Evolutionary conservation across 1,284 basidiomycete genomes (phyloP).

Genomic region (Cryptococcus jaspeensis): DNA sequence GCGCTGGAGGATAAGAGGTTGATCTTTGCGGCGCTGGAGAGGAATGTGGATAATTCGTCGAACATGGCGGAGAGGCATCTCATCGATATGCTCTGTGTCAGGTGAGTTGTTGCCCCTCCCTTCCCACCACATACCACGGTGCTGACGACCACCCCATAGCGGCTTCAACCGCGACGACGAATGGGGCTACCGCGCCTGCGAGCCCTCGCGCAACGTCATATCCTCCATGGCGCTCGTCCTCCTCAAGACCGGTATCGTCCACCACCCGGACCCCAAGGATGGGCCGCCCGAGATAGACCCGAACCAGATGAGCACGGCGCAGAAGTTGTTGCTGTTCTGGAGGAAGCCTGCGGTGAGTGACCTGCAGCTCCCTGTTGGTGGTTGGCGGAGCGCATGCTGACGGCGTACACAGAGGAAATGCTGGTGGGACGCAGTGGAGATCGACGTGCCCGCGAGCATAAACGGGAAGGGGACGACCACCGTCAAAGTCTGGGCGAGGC

Average conservation of each 20-base stretch:
- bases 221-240: slow-evolving; percentile 96
- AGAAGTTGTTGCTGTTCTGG: slow-evolving; percentile 98
- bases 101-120: slow-evolving; percentile 57
- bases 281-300: slow-evolving; percentile 63
- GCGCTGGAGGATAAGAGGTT: slow-evolving; percentile 83
- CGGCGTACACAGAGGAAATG: slow-evolving; percentile 76
- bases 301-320: slow-evolving; percentile 91
- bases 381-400: neutral
- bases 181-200: slow-evolving; percentile 95
- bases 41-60: slow-evolving; percentile 99
- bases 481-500: slow-evolving; percentile 90
- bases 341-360: slow-evolving; percentile 88
- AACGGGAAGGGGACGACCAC: slow-evolving; percentile 57
- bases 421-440: slow-evolving; percentile 98
- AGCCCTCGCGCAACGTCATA: slow-evolving; percentile 94
- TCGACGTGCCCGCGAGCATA: slow-evolving; percentile 63
- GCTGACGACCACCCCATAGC: slow-evolving; percentile 53
- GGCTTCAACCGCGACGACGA: slow-evolving; percentile 94
- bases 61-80: slow-evolving; percentile 98
- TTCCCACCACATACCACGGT: neutral
- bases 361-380: neutral
- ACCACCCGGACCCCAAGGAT: slow-evolving; percentile 50
- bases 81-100: slow-evolving; percentile 99
- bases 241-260: slow-evolving; percentile 93
- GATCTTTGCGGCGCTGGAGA: slow-evolving; percentile 96